Evolutionary conservation across 192 early-diverging fungal species (phyloP), one percentile per base, ranked within the genome.

Genomic region (Coemansia umbellata): DNA sequence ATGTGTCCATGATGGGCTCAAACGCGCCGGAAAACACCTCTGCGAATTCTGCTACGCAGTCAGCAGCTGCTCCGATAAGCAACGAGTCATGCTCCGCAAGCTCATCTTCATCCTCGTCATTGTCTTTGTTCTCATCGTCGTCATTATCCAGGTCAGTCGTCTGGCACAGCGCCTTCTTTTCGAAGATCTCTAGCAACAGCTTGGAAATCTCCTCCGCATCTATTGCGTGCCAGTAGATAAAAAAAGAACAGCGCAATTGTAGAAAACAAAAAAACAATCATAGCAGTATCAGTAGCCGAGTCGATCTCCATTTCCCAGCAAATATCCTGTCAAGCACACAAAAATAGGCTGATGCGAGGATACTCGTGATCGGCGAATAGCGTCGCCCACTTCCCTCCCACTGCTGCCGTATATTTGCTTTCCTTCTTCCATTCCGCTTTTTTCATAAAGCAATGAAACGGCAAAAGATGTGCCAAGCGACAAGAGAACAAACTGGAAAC

Each of bases 11-110:
- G 66, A 84, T 87, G 5, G 78, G 66, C 30, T 81, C 83, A 64
- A 92, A 95, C 45, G 78, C 81, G 4, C 81, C 79, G 17, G 91
- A 91, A 55, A 94, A 64, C 15, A 82, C 87, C 32, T 72, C 73
- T 48, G 88, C 84, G 50, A 94, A 66, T 22, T 84, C 86, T 11
- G 81, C 90, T 48, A 92, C 86, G 42, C 91, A 79, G 69, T 95
- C 93, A 33, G 85, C 85, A 10, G 91, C 89, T 4, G 84, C 69
- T 48, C 82, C 80, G 40, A 93, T 89, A 30, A 92, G 78, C 45
- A 94, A 45, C 18, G 89, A 84, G 52, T 93, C 93, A 44, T 82
- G 82, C 64, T 95, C 91, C 1, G 87, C 86, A 66, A 89, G 79
- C 43, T 94, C 91, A 43, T 91, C 91, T 21, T 92, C 87, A 41